Conservation (phyloP, 2,329 filamentous ascomycete genomes). For the Zasmidium cellare region DNA sequence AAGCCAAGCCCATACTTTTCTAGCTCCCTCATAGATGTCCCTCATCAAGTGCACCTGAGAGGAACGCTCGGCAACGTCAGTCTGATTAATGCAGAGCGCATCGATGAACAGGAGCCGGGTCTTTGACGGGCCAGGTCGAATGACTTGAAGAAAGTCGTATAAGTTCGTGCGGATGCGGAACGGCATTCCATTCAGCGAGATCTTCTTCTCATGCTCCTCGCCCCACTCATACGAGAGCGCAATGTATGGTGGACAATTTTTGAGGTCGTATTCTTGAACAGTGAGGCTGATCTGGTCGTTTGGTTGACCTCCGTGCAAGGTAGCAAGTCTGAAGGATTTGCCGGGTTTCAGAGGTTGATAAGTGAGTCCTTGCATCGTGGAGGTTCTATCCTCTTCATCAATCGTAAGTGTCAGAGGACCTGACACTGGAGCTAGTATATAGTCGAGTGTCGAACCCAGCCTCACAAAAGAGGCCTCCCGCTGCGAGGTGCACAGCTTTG, state of each 20-base stretch:
- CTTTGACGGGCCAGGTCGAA: not conserved
- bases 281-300: too few relatives aligned
- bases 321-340: too few relatives aligned
- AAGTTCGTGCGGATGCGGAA: not conserved
- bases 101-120: not conserved
- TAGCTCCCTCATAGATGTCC: not conserved
- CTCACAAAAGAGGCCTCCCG: too few relatives aligned
- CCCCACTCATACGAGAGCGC: not conserved
- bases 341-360: too few relatives aligned
- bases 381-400: too few relatives aligned
- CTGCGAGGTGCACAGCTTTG: too few relatives aligned
- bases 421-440: too few relatives aligned
- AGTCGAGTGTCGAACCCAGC: too few relatives aligned
- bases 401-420: too few relatives aligned
- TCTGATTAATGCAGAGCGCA: slow-evolving; percentile 2
- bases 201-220: not conserved
- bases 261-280: not conserved
- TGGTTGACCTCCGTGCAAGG: too few relatives aligned
- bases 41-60: slow-evolving; percentile 1
- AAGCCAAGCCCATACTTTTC: not conserved
- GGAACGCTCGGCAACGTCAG: not conserved
- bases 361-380: too few relatives aligned
- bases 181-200: not conserved
- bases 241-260: not conserved
- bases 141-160: not conserved